These are phyloP conservation scores for Fraxinus cuspidata DNA, from an alignment of 257 asterid species.

Conservation along the genomic window DNA sequence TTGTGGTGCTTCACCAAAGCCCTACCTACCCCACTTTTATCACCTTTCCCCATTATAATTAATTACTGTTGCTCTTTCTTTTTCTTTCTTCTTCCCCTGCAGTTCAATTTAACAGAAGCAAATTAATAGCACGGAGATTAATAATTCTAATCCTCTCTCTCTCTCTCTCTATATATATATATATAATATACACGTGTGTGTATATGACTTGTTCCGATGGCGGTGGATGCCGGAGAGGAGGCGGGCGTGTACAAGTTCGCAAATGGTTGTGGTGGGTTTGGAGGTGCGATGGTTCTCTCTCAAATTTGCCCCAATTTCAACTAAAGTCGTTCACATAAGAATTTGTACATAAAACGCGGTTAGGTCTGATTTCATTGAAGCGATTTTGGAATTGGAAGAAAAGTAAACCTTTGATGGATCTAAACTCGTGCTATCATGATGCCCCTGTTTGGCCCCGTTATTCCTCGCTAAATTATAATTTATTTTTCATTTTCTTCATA, in stretches of 20 bases:
- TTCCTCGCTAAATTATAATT: no score
- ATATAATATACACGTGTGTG: background rate
- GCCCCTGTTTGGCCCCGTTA: no score
- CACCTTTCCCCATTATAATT: constrained; percentile 73
- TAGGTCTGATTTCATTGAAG: background rate
- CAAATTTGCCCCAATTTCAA: background rate
- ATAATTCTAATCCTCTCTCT: background rate
- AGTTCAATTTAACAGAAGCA: background rate
- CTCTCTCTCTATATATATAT: background rate
- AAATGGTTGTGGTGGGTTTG: background rate
- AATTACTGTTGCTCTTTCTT: background rate
- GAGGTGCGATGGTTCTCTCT: background rate
- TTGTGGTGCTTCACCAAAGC: constrained; percentile 94
- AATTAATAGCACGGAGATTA: background rate
- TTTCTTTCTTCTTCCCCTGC: background rate
- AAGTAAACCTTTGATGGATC: no score
- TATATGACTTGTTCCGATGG: constrained; percentile 7
- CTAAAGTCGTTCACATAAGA: background rate
- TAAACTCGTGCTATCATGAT: no score
- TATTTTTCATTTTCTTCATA: no score
- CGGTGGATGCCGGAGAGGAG: constrained; percentile 23
- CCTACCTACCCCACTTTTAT: constrained; percentile 73
- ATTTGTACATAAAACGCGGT: background rate
- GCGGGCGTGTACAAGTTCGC: constrained; percentile 18
- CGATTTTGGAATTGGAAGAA: background rate